These are phyloP conservation scores for Ceratobasidium sp. DNA, from an alignment of 1,284 basidiomycete species.

Conservation along the genomic window DNA sequence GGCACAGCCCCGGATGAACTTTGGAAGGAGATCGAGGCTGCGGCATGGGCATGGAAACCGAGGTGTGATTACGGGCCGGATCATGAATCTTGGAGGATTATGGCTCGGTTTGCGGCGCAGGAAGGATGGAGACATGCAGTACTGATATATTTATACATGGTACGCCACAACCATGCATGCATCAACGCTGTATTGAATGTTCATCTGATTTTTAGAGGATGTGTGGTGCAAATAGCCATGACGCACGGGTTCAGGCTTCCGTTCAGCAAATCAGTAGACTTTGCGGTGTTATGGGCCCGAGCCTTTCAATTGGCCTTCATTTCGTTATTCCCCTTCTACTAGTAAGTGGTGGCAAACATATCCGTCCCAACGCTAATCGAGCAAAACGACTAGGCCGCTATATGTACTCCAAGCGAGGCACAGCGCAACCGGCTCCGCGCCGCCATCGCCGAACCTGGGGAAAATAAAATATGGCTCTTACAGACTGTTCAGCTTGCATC, in stretches of 20 bases:
- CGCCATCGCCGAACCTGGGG: background rate
- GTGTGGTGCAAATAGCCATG: constrained; percentile 16
- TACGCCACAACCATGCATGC: background rate
- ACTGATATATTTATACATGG: constrained; percentile 38
- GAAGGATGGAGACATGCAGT: constrained; percentile 36
- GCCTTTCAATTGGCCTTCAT: background rate
- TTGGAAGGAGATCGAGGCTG: background rate
- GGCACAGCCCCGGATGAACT: background rate
- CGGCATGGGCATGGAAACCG: constrained; percentile 8
- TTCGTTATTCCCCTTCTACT: constrained; percentile 5
- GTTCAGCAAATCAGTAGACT: constrained; percentile 13
- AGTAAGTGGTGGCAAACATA: background rate
- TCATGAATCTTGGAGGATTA: background rate
- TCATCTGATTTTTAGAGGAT: constrained; percentile 5
- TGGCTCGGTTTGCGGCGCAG: constrained; percentile 1
- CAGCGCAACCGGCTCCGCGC: background rate
- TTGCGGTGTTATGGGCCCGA: background rate
- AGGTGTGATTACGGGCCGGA: background rate
- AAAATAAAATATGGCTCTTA: constrained; percentile 24
- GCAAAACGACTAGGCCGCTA: background rate
- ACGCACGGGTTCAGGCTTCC: constrained; percentile 11
- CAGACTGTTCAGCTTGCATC: background rate
- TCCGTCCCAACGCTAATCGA: background rate
- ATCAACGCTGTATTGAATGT: background rate
- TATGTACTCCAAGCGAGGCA: constrained; percentile 2